Conservation (phyloP, 1,284 basidiomycete genomes). For the Sphagnurus paluster region DNA sequence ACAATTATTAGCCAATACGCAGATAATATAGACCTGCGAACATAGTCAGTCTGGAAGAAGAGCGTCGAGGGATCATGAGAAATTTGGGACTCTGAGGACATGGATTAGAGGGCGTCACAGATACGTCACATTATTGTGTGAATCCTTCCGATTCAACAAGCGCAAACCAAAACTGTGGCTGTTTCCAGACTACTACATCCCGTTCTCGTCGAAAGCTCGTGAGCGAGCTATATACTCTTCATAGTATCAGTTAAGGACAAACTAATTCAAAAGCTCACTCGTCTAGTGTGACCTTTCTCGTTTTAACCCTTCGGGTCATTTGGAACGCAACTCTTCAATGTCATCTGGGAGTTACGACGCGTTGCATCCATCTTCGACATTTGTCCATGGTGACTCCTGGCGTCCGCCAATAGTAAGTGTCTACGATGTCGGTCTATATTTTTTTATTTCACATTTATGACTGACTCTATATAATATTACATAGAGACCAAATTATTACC, state of each 20-base stretch:
- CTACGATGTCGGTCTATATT: slow-evolving; percentile 38
- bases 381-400: slow-evolving; percentile 30
- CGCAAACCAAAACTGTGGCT: slow-evolving; percentile 25
- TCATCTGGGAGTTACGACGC: slow-evolving; percentile 40
- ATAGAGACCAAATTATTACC: slow-evolving; percentile 32
- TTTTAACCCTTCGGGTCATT: no score
- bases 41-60: slow-evolving; percentile 47
- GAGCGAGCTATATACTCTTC: background rate
- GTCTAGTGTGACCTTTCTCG: slow-evolving; percentile 1
- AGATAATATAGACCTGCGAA: slow-evolving; percentile 58
- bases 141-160: slow-evolving; percentile 20
- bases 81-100: slow-evolving; percentile 14
- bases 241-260: background rate
- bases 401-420: slow-evolving; percentile 26
- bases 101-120: slow-evolving; percentile 11
- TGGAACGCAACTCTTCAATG: slow-evolving; percentile 27
- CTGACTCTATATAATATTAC: slow-evolving; percentile 6
- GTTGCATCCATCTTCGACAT: slow-evolving; percentile 28
- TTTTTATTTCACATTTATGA: slow-evolving; percentile 4
- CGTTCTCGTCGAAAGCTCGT: slow-evolving; percentile 4
- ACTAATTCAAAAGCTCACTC: background rate
- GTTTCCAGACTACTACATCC: slow-evolving; percentile 13
- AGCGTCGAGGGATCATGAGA: slow-evolving; percentile 51
- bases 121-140: slow-evolving; percentile 11
- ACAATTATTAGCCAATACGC: slow-evolving; percentile 79